Base-by-base conservation (phyloP, 2,329 filamentous ascomycete species). In the Hypoxylon sp. region DNA sequence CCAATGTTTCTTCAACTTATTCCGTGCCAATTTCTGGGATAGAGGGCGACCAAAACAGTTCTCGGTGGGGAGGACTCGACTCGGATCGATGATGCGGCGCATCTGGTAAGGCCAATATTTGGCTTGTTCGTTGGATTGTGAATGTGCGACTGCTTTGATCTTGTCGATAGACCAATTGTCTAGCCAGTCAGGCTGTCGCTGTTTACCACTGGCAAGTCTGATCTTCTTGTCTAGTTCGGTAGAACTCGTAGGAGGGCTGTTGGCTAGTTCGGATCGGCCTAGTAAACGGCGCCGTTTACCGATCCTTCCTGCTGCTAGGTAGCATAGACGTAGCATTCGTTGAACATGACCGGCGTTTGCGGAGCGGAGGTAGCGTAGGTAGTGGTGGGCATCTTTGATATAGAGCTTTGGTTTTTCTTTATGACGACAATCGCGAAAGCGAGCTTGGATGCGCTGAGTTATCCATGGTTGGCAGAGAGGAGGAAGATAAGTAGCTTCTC, bases 401-500 rank as follows among this genome's bases (percentile, higher is more conserved):
- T 81, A 80, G 8, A 46, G 48, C 8, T 62, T 59, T 3, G 75
- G 59, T 0, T 72, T 51, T 9, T 65, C 19, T 29, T 81, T 71
- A 11, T 73, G 26, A 3, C 71, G 76, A 67, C 83, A 78, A 2
- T 77, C 77, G n/a, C 81, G 82, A 73, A 88, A 90, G 35, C 82
- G 81, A 6, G 72, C 66, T 55, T 80, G 78, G 50, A 90, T 84
- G 35, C 80, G 80, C 5, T 78, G 72, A 50, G 79, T 75, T 59
- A 87, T 78, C 59, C 80, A 83, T 2, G 79, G 76, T 42, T 83
- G 84, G 65, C 85, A 86, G 42, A 84, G 77, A 2, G 81, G 81
- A 1, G 88, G 87, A 2, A 91, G 84, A 74, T 91, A 91, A 29
- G 86, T 84, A 42, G 83, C 81, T 79, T 90, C 87, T 66, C 89